Evolutionary conservation across 176 grass and related monocot genomes (phyloP), one percentile per base, ranked within the genome.

Genomic region (Oryza longistaminata): DNA sequence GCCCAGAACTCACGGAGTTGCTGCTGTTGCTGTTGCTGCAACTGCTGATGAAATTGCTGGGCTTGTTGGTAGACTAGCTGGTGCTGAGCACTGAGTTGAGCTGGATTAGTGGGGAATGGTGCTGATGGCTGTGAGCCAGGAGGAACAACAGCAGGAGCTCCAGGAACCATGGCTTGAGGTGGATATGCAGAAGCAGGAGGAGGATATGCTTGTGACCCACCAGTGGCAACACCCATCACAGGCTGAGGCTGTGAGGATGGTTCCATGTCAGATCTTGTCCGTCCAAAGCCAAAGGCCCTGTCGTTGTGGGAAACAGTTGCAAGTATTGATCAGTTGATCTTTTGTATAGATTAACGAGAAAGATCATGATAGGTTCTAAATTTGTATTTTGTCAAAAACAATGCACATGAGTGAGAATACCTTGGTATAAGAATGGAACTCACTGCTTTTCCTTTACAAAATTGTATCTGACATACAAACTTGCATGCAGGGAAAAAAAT

Each of bases 1-100:
- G 69, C 37, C 91, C 91, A 93, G 62, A 93, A 93, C 33, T 84
- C 77, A 40, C 71, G 88, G 61, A 93, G 88, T 74, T 90, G 85
- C 65, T 91, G 80, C 64, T 87, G 85, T 7, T 88, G 89, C 76
- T 91, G 91, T 61, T 93, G 91, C 74, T 93, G 91, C 12, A 87
- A 73, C 80, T 92, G 91, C 26, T 92, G 91, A 21, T 92, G 91
- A 64, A 83, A 82, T 74, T 88, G 91, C 37, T 93, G 91, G 7
- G 86, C 82, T 83, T 93, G 91, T 62, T 93, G 91, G 64, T 88
- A 90, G n/a, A 90, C 82, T 24, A 93, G 82, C 79, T 90, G 91
- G 48, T 93, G 91, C 34, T 92, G 91, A 86, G 70, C 82, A 42
- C 76, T 86, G 60, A 87, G 65, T 55, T 87, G 75, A 80, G 76